Conservation (phyloP, 2,329 filamentous ascomycete genomes). For the Keithomyces neogunnii region DNA sequence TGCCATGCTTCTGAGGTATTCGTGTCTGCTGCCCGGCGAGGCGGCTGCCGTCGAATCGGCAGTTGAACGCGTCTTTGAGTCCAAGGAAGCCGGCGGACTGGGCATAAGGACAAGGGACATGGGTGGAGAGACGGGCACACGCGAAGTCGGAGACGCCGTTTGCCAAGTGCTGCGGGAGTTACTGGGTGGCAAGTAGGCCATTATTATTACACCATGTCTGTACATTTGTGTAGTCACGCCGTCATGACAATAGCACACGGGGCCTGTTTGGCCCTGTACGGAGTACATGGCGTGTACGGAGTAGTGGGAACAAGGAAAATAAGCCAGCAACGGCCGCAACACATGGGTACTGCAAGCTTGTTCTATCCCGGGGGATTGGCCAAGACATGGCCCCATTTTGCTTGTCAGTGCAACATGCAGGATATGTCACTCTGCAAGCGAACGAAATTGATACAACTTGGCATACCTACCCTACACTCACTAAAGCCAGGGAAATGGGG, state of each 20-base stretch:
- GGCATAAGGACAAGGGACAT: conserved; percentile 58
- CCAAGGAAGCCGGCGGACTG: conserved; percentile 24
- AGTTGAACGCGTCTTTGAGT: conserved; percentile 55
- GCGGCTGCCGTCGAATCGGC: conserved; percentile 57
- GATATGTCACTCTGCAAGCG: no score
- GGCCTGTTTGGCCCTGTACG: not conserved
- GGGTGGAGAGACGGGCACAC: conserved; percentile 64
- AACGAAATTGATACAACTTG: no score
- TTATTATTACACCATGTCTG: not conserved
- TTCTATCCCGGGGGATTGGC: no score
- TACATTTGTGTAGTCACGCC: no score
- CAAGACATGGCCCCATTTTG: no score
- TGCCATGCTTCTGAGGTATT: conserved; percentile 70
- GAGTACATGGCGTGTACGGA: not conserved
- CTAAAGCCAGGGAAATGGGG: no score
- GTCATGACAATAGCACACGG: no score
- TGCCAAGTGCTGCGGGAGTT: not conserved
- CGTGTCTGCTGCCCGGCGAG: conserved; percentile 51
- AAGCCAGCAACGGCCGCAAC: no score
- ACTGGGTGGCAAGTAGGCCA: not conserved
- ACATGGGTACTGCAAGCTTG: no score
- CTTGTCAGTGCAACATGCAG: no score
- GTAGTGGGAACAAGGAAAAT: no score
- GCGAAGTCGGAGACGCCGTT: conserved; percentile 70
- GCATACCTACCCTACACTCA: no score